Evolutionary conservation across 768 basidiomycete species (phyloP).

Genomic region (Gymnopilus junonius): DNA sequence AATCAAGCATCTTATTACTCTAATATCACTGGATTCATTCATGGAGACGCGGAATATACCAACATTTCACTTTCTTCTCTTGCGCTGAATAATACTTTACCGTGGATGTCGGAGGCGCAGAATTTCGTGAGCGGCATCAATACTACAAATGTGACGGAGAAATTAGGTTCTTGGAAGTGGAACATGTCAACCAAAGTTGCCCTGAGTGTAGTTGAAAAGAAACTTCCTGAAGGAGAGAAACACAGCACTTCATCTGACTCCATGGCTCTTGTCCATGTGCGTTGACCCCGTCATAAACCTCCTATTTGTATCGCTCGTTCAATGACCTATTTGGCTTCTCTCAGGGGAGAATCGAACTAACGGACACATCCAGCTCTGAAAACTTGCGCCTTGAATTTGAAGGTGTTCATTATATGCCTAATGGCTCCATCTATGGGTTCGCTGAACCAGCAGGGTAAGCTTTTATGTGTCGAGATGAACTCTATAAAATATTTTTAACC

Average conservation of each 20-base stretch:
- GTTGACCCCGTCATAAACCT: conserved; percentile 24
- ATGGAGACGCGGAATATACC: conserved; percentile 60
- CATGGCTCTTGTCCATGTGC: conserved; percentile 70
- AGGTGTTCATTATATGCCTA: conserved; percentile 73
- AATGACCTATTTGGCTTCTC: background rate
- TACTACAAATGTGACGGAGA: conserved; percentile 50
- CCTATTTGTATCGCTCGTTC: conserved; percentile 3
- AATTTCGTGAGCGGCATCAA: conserved; percentile 54
- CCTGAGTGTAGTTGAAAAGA: conserved; percentile 69
- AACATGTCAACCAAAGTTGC: conserved; percentile 62
- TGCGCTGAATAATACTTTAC: conserved; percentile 36
- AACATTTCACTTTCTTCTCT: conserved; percentile 64
- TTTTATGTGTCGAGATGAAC: background rate
- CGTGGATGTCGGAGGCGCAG: conserved; percentile 58
- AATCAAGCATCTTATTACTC: conserved; percentile 61
- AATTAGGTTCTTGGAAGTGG: conserved; percentile 73
- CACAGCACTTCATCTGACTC: conserved; percentile 22
- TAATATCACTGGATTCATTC: conserved; percentile 82
- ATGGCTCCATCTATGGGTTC: conserved; percentile 79
- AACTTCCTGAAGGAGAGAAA: conserved; percentile 39
- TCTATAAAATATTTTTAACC: background rate
- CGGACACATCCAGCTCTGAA: conserved; percentile 51
- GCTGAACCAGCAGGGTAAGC: conserved; percentile 66
- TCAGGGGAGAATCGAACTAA: conserved; percentile 79
- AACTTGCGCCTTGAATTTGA: conserved; percentile 75